Percentiles rank a stretch among this genome's conserved stretches.
These are phyloP conservation scores for Quercus tomentella DNA, from an alignment of 331 rosid species.

Conservation along the genomic window DNA sequence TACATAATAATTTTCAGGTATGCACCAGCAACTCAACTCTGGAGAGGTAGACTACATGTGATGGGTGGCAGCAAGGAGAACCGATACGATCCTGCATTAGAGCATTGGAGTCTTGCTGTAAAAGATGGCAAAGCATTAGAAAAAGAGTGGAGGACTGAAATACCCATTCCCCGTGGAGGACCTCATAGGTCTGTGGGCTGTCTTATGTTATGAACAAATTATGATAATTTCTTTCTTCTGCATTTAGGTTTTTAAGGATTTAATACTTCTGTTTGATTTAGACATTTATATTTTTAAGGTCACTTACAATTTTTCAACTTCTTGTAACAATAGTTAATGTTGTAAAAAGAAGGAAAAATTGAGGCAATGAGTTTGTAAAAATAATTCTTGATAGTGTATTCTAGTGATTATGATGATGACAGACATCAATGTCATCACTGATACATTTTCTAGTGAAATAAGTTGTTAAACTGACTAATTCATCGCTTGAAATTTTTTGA, in stretches of 20 bases:
- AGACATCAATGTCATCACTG: background rate
- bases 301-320: background rate
- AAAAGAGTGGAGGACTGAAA: slow-evolving; percentile 72
- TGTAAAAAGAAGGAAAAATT: background rate
- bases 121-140: slow-evolving; percentile 79
- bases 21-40: slow-evolving; percentile 95
- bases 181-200: slow-evolving; percentile 76
- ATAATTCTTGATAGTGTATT: no score
- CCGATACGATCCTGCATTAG: slow-evolving; percentile 86
- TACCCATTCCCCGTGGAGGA: slow-evolving; percentile 93
- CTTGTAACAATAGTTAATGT: background rate
- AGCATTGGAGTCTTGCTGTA: slow-evolving; percentile 95
- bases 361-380: background rate
- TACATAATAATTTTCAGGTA: slow-evolving; percentile 50
- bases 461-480: background rate
- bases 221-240: background rate
- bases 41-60: slow-evolving; percentile 97
- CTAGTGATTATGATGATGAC: background rate
- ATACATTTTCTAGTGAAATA: background rate
- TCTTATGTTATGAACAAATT: slow-evolving; percentile 4
- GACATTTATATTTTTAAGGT: background rate
- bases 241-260: background rate
- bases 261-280: background rate
- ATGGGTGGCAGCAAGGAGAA: slow-evolving; percentile 99
- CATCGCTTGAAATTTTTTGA: background rate